Percentiles rank a stretch among this genome's conserved stretches.
phyloP scores from a whole-genome alignment of 2,329 filamentous ascomycete species.

The Fusarium setosum region DNA sequence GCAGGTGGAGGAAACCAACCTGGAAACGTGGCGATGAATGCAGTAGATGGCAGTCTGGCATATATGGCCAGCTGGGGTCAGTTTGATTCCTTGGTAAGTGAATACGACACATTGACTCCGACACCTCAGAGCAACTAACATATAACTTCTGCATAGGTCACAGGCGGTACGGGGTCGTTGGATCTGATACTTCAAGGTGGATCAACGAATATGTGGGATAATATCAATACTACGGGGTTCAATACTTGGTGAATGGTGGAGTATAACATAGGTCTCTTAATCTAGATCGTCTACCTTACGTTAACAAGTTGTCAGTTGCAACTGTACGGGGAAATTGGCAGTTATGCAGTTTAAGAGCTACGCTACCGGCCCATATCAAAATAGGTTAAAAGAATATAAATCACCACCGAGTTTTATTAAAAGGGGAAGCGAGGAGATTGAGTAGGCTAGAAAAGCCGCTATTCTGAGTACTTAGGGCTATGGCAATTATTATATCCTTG shows the following conservation, averaged over 20 bases:
- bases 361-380: too few relatives aligned
- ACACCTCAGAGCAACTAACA: background rate
- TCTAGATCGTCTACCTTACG: too few relatives aligned
- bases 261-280: background rate
- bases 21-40: background rate
- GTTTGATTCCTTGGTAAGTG: constrained; percentile 1
- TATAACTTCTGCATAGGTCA: background rate
- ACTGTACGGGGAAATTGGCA: too few relatives aligned
- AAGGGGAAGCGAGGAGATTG: too few relatives aligned
- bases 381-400: too few relatives aligned
- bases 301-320: too few relatives aligned
- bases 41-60: background rate
- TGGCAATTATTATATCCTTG: background rate
- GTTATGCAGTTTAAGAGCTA: too few relatives aligned
- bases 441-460: too few relatives aligned
- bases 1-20: background rate
- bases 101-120: background rate
- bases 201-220: background rate
- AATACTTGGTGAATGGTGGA: background rate
- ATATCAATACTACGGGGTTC: background rate
- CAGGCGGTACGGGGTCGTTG: background rate
- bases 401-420: too few relatives aligned
- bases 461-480: background rate
- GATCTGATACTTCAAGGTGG: background rate
- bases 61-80: constrained; percentile 36